Conservation (phyloP, 208 protist species). For the Trypanosoma cruzi region DNA sequence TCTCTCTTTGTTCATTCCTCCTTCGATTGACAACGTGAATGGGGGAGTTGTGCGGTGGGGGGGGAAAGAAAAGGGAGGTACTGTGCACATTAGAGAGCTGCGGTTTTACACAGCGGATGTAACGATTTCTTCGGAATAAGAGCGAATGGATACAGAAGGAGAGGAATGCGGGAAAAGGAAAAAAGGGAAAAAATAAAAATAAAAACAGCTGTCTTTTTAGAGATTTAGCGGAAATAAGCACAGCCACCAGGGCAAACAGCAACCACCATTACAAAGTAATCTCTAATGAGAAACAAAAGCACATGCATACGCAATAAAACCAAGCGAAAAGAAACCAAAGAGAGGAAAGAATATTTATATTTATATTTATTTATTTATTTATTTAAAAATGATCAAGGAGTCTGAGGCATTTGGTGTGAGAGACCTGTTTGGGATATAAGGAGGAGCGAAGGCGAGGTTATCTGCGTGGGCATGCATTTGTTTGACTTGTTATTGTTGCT, state of each 20-base stretch:
- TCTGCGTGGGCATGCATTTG: too few relatives aligned
- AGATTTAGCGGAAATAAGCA: too few relatives aligned
- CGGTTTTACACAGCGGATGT: too few relatives aligned
- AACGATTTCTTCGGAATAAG: too few relatives aligned
- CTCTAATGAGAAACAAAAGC: background rate
- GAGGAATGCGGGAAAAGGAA: too few relatives aligned
- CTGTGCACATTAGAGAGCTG: background rate
- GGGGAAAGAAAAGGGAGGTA: background rate
- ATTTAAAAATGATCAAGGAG: background rate
- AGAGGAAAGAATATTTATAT: background rate
- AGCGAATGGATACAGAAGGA: background rate
- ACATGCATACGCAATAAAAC: too few relatives aligned
- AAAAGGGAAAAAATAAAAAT: background rate
- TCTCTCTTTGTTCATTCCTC: background rate
- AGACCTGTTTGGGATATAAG: too few relatives aligned
- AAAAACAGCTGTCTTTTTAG: background rate
- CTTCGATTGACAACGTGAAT: too few relatives aligned
- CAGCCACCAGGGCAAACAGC: background rate
- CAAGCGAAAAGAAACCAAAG: background rate
- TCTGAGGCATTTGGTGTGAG: too few relatives aligned
- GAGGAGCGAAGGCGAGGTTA: too few relatives aligned
- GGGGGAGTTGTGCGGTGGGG: background rate
- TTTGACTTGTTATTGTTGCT: too few relatives aligned
- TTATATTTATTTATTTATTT: too few relatives aligned
- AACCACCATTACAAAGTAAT: background rate